Base-by-base conservation (phyloP, 305 asterid genomes). In the Fraxinus baroniana region DNA sequence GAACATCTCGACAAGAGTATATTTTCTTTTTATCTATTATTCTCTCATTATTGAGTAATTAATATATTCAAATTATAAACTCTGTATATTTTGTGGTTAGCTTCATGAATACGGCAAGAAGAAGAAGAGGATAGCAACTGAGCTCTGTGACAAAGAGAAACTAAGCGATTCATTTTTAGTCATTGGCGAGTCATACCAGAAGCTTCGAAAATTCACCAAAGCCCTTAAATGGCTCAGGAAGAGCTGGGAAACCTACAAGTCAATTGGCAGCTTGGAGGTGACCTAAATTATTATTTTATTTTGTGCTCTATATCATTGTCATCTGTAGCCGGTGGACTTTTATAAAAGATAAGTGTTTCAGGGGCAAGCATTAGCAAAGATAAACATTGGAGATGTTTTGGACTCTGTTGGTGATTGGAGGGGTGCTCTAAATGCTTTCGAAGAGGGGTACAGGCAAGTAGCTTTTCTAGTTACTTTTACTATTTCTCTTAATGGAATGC, bases 341-440 rank as follows among this genome's bases (percentile, higher is more conserved):
- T 82, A 84, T 87, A 81, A 82, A 82, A 64, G 49, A 73, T 24
- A 71, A 32, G 84, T 82, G 81, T 83, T 88, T 80, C 91, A 97
- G 99, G 99, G 99, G 83, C 98, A 95, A 88, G 98, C 95, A 82
- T 74, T 95, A 83, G 92, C 92, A 78, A 93, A 92, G 92, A 95
- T 95, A 83, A 94, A 90, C 88, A 90, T 93, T 71, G 99, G 99
- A 73, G 89, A 89, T 86, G 87, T 86, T 87, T 85, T 97, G 86
- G 99, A 97, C 82, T 88, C 94, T 78, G 79, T 36, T 75, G 98
- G 97, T 84, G 90, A 92, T 81, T 90, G 89, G 91, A 35, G 64
- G 79, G 95, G 89, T 62, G 99, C 98, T 86, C 86, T 93, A 84
- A 90, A 89, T 66, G 94, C 98, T 81, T 93, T 89, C 85, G 83